A percentile compares a stretch with the other conserved stretches of the same genome.
Evolutionary conservation across 768 basidiomycete genomes (phyloP).

Genomic region (Leccinum truebloodii): DNA sequence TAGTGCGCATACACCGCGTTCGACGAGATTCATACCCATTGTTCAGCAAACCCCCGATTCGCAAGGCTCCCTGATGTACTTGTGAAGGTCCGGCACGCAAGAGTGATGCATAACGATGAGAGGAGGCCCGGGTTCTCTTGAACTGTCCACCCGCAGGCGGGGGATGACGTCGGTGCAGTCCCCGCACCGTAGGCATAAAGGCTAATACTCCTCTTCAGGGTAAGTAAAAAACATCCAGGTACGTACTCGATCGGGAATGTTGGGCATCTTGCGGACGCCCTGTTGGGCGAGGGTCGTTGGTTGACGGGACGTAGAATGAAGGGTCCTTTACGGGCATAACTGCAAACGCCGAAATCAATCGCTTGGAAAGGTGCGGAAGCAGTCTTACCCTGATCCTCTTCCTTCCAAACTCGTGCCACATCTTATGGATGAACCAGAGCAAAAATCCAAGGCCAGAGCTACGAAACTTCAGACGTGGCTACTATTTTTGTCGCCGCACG

Average conservation of each 20-base stretch:
- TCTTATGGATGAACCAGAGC: conserved; percentile 23
- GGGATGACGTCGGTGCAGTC: not conserved
- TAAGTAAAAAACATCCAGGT: conserved; percentile 8
- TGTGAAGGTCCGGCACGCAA: not conserved
- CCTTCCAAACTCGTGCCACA: conserved; percentile 1
- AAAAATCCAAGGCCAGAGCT: conserved; percentile 22
- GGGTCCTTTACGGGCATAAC: conserved; percentile 3
- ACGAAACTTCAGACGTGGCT: too few species aligned
- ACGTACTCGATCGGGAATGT: conserved; percentile 8
- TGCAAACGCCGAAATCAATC: conserved; percentile 1
- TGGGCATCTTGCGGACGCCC: conserved; percentile 9
- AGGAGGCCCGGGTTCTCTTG: not conserved
- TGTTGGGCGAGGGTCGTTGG: conserved; percentile 1
- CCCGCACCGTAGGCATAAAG: not conserved
- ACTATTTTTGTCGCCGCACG: too few species aligned
- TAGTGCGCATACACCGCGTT: too few species aligned
- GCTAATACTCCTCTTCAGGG: not conserved
- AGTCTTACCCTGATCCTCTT: conserved; percentile 6
- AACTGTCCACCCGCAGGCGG: conserved; percentile 1
- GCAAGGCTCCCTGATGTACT: not conserved
- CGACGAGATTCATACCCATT: too few species aligned
- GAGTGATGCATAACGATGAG: not conserved
- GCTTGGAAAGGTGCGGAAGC: not conserved
- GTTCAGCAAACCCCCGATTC: too few species aligned
- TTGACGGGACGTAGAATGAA: conserved; percentile 3